phyloP scores from a whole-genome alignment of 1,284 basidiomycete genomes.

The Inonotus obliquus region DNA sequence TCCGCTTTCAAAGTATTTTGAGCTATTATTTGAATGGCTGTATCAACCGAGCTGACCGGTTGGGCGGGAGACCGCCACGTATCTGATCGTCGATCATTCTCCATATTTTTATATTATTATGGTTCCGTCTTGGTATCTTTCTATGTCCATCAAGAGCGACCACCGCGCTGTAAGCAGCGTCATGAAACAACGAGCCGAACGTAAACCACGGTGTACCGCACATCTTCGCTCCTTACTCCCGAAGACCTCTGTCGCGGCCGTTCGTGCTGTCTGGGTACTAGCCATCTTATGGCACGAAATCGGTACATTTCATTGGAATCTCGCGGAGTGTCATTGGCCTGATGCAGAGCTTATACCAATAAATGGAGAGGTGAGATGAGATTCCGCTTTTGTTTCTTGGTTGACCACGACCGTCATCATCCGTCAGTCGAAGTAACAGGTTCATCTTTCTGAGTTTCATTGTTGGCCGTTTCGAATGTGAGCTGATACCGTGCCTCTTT shows the following conservation, averaged over 20 bases:
- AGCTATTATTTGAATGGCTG: not conserved
- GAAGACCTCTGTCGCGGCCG: constrained; percentile 10
- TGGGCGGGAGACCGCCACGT: too few relatives aligned
- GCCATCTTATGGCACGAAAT: constrained; percentile 71
- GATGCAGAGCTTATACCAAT: constrained; percentile 19
- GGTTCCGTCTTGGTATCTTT: not conserved
- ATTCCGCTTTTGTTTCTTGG: not conserved
- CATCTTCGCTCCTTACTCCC: not conserved
- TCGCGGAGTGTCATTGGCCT: constrained; percentile 53
- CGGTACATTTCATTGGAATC: constrained; percentile 45
- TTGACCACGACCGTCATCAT: not conserved
- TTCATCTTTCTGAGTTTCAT: not conserved
- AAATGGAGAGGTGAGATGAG: not conserved
- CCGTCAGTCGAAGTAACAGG: not conserved
- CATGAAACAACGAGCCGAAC: not conserved
- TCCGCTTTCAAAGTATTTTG: too few relatives aligned
- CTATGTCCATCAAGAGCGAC: not conserved
- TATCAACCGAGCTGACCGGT: not conserved
- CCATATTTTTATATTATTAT: not conserved
- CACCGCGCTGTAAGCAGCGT: not conserved
- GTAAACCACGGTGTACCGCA: not conserved
- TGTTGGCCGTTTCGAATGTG: not conserved
- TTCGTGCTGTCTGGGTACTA: constrained; percentile 56
- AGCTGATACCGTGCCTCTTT: not conserved
- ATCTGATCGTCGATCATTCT: not conserved